Conservation (phyloP, 345 rosid genomes). For the Eucalyptus pumila region DNA sequence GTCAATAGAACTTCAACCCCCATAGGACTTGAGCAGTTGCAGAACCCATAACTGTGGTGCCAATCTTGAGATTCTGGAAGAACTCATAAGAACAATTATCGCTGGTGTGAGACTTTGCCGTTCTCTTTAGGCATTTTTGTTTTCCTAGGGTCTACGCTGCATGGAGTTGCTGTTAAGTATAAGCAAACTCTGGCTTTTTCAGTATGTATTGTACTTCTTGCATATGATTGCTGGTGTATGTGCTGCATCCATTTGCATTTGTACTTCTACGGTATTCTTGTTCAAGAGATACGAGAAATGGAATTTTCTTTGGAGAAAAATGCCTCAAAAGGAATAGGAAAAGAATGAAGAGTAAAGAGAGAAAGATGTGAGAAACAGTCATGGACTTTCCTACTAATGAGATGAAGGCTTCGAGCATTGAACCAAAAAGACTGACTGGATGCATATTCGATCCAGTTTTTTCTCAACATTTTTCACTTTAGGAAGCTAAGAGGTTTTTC, state of each 20-base stretch:
- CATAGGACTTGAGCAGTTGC: not conserved
- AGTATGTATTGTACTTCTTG: not conserved
- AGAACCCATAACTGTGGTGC: not conserved
- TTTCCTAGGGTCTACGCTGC: not conserved
- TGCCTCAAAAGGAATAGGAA: not conserved
- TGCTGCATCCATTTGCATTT: not conserved
- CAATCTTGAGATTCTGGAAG: not conserved
- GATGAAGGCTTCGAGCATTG: not conserved
- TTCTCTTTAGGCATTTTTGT: not conserved
- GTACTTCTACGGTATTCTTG: not conserved
- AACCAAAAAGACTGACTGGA: not conserved
- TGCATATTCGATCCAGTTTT: not conserved
- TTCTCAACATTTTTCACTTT: not conserved
- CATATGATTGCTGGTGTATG: not conserved
- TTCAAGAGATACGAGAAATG: not conserved
- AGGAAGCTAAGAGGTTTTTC: not conserved
- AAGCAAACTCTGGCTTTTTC: not conserved
- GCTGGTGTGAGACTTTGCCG: not conserved
- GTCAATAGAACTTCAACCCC: too few species aligned
- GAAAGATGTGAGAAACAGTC: not conserved
- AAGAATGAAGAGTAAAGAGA: not conserved
- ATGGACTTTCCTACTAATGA: not conserved
- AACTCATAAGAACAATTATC: not conserved
- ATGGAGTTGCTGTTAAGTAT: not conserved
- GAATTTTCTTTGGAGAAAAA: not conserved